phyloP scores from a whole-genome alignment of 176 grass and related monocot genomes.

The Oryza brachyantha region DNA sequence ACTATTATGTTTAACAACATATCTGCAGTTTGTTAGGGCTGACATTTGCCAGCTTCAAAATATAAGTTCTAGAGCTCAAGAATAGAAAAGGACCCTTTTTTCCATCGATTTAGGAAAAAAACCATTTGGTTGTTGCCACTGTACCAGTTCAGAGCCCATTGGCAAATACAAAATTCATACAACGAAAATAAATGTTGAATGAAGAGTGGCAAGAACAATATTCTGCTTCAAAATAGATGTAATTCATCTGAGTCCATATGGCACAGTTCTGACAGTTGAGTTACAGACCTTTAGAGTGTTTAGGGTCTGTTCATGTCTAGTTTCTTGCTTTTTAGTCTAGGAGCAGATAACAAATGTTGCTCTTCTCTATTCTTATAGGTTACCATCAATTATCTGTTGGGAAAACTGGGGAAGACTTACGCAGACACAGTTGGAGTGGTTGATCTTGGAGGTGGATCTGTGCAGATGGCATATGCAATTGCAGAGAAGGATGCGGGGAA shows the following conservation, averaged over 20 bases:
- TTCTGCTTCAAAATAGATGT: background rate
- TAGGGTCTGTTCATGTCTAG: background rate
- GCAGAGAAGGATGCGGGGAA: conserved; percentile 73
- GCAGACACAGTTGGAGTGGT: conserved; percentile 88
- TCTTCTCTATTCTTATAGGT: conserved; percentile 38
- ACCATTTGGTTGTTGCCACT: background rate
- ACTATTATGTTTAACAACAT: background rate
- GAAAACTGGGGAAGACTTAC: conserved; percentile 78
- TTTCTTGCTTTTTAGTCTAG: background rate
- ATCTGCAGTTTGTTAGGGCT: background rate
- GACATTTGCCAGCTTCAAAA: background rate
- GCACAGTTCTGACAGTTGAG: background rate
- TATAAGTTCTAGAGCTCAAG: background rate
- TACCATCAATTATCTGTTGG: conserved; percentile 81
- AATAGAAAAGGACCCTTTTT: background rate
- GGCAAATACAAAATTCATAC: background rate
- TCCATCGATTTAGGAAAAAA: background rate
- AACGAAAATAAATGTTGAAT: background rate
- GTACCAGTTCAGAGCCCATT: background rate
- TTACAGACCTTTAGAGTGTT: background rate
- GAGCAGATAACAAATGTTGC: background rate
- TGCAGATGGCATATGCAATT: conserved; percentile 99
- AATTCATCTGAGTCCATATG: background rate
- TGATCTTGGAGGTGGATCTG: conserved; percentile 92
- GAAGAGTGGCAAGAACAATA: background rate